Conservation (phyloP, 192 early-diverging fungal genomes). For the Allomyces macrogynus region DNA sequence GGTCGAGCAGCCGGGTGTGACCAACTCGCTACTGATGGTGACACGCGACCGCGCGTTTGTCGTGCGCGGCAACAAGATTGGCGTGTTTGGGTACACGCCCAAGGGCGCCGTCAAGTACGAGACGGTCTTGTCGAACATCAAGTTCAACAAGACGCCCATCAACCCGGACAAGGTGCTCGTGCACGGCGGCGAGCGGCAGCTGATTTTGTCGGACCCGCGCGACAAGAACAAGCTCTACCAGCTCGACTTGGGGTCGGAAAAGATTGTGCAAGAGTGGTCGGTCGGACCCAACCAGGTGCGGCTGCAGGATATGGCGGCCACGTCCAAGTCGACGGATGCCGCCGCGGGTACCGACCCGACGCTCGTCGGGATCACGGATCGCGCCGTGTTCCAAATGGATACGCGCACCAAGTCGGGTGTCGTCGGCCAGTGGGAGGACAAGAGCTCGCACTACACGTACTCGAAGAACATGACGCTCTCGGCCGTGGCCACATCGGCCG, state of each 20-base stretch:
- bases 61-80: slow-evolving; percentile 70
- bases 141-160: slow-evolving; percentile 33
- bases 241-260: slow-evolving; percentile 80
- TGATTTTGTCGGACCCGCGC: slow-evolving; percentile 53
- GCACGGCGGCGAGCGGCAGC: slow-evolving; percentile 61
- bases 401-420: slow-evolving; percentile 55
- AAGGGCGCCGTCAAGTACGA: slow-evolving; percentile 51
- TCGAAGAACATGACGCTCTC: slow-evolving; percentile 46
- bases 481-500: slow-evolving; percentile 47
- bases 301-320: slow-evolving; percentile 45
- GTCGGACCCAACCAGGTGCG: slow-evolving; percentile 47
- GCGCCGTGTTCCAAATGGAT: slow-evolving; percentile 72
- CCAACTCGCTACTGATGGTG: slow-evolving; percentile 63
- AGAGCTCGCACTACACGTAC: slow-evolving; percentile 45
- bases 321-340: slow-evolving; percentile 55
- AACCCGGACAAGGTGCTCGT: slow-evolving; percentile 61
- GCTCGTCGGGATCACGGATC: slow-evolving; percentile 60
- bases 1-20: slow-evolving; percentile 11
- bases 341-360: slow-evolving; percentile 39
- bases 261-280: slow-evolving; percentile 86
- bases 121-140: slow-evolving; percentile 60
- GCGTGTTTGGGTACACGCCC: slow-evolving; percentile 63
- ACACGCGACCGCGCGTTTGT: slow-evolving; percentile 72
- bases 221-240: slow-evolving; percentile 54
- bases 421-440: slow-evolving; percentile 26